Percentiles rank a stretch among this genome's conserved stretches.
These are phyloP conservation scores for Podospora conica DNA, from an alignment of 495 filamentous ascomycete genomes.

Conservation along the genomic window DNA sequence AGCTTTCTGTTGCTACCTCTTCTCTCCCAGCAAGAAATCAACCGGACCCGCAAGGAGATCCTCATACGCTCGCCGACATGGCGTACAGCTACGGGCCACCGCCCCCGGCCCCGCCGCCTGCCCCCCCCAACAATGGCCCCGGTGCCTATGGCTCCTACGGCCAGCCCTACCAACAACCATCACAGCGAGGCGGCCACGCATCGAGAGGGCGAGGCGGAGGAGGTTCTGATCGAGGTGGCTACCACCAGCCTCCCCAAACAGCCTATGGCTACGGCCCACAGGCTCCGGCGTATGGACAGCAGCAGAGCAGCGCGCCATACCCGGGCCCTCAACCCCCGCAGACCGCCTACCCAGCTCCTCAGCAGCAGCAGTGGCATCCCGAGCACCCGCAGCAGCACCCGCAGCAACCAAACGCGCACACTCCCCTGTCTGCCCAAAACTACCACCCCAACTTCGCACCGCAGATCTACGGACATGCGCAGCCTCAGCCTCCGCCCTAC, in stretches of 20 bases:
- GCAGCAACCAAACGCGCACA: conserved; percentile 16
- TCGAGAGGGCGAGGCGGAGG: conserved; percentile 31
- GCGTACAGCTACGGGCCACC: conserved; percentile 51
- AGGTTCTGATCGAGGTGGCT: conserved; percentile 34
- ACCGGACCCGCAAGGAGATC: neutral
- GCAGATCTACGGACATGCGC: conserved; percentile 36
- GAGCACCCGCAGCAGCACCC: conserved; percentile 24
- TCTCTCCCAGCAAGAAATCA: neutral
- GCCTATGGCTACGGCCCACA: conserved; percentile 24
- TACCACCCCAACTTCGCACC: conserved; percentile 50
- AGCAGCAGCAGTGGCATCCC: conserved; percentile 25
- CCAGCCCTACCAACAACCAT: conserved; percentile 29
- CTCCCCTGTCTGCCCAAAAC: conserved; percentile 38
- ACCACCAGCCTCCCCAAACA: conserved; percentile 18
- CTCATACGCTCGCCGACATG: conserved; percentile 22
- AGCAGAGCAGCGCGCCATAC: conserved; percentile 19
- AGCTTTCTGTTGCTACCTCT: neutral
- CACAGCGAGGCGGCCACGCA: conserved; percentile 27
- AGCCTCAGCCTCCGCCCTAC: conserved; percentile 17
- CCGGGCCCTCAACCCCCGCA: conserved; percentile 20
- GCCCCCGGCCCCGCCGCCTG: conserved; percentile 46
- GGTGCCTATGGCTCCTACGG: conserved; percentile 32
- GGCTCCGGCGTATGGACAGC: conserved; percentile 20
- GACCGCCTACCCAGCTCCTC: conserved; percentile 17
- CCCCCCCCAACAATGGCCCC: conserved; percentile 25